Evolutionary conservation across 139 green algal species (phyloP).

Genomic region (Diplosphaera chodatii): DNA sequence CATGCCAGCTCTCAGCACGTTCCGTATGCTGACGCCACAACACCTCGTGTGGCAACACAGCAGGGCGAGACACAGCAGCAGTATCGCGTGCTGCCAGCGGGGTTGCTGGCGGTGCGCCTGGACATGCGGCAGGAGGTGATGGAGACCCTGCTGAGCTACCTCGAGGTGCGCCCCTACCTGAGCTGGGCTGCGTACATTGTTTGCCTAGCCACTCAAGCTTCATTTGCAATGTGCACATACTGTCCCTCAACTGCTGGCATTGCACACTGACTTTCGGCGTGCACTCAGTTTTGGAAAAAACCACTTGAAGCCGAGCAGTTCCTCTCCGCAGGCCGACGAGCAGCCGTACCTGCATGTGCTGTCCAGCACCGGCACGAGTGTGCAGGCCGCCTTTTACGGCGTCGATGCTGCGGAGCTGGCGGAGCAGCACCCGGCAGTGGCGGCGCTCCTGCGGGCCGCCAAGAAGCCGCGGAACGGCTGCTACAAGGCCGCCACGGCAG

Average conservation of each 20-base stretch:
- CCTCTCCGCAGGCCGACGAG: conserved; percentile 13
- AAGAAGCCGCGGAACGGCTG: conserved; percentile 23
- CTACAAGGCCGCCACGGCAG: conserved; percentile 15
- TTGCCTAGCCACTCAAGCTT: no score
- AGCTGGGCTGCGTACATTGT: no score
- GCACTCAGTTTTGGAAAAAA: no score
- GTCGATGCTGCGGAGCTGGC: conserved; percentile 1
- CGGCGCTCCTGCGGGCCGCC: conserved; percentile 17
- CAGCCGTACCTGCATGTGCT: conserved; percentile 18
- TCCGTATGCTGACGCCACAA: neutral
- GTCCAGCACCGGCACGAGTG: conserved; percentile 7
- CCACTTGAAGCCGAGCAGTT: no score
- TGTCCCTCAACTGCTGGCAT: no score
- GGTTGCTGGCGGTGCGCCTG: conserved; percentile 20
- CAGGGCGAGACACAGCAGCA: neutral
- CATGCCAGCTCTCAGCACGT: no score
- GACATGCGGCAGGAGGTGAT: conserved; percentile 66
- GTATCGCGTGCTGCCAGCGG: conserved; percentile 35
- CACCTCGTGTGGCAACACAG: no score
- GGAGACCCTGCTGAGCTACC: conserved; percentile 68
- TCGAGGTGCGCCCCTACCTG: conserved; percentile 50
- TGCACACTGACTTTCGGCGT: no score
- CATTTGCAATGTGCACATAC: no score
- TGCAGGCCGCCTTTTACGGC: conserved; percentile 41
- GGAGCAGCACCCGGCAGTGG: neutral